Conservation (phyloP, 2,329 filamentous ascomycete species). For the Fusarium tuaranense region DNA sequence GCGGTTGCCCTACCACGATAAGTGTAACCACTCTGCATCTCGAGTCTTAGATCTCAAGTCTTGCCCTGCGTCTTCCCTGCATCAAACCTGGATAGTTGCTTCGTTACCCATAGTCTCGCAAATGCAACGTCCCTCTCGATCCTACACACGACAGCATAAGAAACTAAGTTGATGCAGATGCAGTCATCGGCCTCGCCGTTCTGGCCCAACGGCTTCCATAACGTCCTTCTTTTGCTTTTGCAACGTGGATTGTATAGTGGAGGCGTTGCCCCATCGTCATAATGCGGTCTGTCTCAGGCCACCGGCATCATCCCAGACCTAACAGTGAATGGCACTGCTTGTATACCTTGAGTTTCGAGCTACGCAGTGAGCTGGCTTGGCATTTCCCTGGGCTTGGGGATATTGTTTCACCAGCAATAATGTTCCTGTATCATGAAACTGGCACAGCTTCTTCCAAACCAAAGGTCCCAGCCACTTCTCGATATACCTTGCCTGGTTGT, state of each 20-base stretch:
- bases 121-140: background rate
- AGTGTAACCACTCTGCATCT: background rate
- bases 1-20: background rate
- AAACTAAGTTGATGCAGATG: background rate
- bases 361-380: background rate
- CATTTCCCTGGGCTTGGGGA: background rate
- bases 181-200: background rate
- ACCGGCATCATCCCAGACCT: background rate
- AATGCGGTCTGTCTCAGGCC: conserved; percentile 3
- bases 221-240: background rate
- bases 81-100: background rate
- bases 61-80: background rate
- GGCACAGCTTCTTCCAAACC: background rate
- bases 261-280: background rate
- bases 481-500: background rate
- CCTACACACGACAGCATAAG: background rate
- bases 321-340: background rate
- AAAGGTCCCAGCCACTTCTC: background rate
- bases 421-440: background rate
- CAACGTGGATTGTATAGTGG: background rate
- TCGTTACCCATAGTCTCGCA: background rate
- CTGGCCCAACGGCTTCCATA: background rate
- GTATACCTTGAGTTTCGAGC: background rate
- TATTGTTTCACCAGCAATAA: background rate
- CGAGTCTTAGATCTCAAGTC: background rate